Percentiles rank a stretch among this genome's conserved stretches.
Conservation (phyloP, 345 rosid genomes). For the Eucalyptus paniculata region DNA sequence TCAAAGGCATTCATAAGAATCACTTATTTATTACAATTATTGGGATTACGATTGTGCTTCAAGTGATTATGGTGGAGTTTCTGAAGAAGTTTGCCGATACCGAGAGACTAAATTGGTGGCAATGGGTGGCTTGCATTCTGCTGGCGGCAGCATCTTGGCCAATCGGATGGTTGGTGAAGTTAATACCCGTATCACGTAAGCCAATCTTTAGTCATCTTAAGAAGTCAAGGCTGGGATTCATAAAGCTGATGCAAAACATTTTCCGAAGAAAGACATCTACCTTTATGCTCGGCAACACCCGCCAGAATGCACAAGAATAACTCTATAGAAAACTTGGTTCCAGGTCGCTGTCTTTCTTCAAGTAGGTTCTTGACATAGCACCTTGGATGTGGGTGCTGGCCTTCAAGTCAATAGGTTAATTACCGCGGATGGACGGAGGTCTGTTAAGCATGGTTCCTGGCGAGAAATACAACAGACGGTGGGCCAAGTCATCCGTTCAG, state of each 20-base stretch:
- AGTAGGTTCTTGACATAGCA: background rate
- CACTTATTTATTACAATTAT: slow-evolving; percentile 46
- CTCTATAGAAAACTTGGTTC: background rate
- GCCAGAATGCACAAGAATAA: background rate
- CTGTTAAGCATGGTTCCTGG: background rate
- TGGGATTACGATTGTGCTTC: slow-evolving; percentile 35
- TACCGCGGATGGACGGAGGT: background rate
- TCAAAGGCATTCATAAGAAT: slow-evolving; percentile 47
- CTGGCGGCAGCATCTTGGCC: slow-evolving; percentile 65
- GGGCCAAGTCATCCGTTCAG: too few relatives aligned
- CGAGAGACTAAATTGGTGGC: slow-evolving; percentile 50
- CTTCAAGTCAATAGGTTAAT: background rate
- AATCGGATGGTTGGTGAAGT: slow-evolving; percentile 51
- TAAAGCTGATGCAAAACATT: background rate
- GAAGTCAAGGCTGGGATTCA: background rate
- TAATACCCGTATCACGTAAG: slow-evolving; percentile 40
- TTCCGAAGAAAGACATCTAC: background rate
- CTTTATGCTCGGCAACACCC: background rate
- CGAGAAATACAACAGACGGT: too few relatives aligned
- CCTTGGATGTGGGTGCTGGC: background rate
- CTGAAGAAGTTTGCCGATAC: slow-evolving; percentile 64
- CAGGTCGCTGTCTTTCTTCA: background rate
- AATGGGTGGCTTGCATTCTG: slow-evolving; percentile 51
- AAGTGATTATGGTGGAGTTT: slow-evolving; percentile 67
- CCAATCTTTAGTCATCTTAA: slow-evolving; percentile 34